Percentiles rank a stretch among this genome's conserved stretches.
These are phyloP conservation scores for Pythium inflatum DNA, from an alignment of 352 stramenopile genomes.

Conservation along the genomic window DNA sequence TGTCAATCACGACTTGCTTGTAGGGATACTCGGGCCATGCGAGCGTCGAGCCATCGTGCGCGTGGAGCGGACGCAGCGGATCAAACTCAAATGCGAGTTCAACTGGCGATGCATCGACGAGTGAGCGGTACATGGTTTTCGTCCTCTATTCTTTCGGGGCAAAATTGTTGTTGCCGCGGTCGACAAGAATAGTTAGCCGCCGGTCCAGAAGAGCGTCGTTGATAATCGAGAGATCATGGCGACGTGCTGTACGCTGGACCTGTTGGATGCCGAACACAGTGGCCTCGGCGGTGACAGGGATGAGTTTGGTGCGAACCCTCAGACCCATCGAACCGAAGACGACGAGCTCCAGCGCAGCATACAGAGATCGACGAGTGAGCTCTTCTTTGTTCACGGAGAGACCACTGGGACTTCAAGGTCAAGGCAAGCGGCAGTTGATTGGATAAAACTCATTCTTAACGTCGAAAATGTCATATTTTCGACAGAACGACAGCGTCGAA, in stretches of 20 bases:
- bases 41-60: constrained; percentile 47
- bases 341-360: no score
- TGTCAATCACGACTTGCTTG: constrained; percentile 69
- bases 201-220: no score
- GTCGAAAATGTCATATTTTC: constrained; percentile 7
- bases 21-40: constrained; percentile 69
- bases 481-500: constrained; percentile 15
- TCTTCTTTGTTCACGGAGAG: constrained; percentile 13
- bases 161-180: not conserved
- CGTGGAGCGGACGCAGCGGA: constrained; percentile 49
- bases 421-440: constrained; percentile 7
- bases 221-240: no score
- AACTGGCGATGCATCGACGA: constrained; percentile 32
- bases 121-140: constrained; percentile 55
- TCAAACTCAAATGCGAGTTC: constrained; percentile 63
- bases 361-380: not conserved
- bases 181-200: constrained; percentile 31
- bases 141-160: no score
- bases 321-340: no score
- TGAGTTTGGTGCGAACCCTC: not conserved
- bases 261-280: constrained; percentile 12
- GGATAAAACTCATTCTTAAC: not conserved
- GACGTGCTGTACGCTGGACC: constrained; percentile 17
- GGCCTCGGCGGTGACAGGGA: not conserved
- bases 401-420: constrained; percentile 27